Percentiles rank a stretch among this genome's conserved stretches.
Conservation (phyloP, 2,329 filamentous ascomycete genomes). For the Phoma sp. region DNA sequence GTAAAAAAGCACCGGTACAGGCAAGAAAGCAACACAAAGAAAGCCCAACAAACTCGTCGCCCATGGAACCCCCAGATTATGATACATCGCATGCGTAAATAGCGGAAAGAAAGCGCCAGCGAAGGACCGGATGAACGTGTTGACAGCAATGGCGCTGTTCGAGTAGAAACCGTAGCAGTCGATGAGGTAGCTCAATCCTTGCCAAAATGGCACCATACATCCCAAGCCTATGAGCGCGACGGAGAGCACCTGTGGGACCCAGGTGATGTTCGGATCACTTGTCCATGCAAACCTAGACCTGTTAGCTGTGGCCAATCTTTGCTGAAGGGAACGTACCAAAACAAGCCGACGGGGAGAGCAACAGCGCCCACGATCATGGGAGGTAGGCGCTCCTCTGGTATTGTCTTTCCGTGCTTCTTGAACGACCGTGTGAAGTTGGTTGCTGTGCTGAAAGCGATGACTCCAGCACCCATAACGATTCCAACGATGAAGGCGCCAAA, state of each 20-base stretch:
- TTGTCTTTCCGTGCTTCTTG: conserved; percentile 52
- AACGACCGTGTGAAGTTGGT: conserved; percentile 43
- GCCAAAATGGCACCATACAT: conserved; percentile 79
- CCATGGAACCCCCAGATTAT: conserved; percentile 43
- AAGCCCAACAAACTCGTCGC: conserved; percentile 43
- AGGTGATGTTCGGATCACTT: conserved; percentile 55
- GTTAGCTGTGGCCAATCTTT: background rate
- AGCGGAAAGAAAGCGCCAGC: conserved; percentile 60
- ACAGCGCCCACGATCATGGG: conserved; percentile 70
- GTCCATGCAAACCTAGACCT: conserved; percentile 61
- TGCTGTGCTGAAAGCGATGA: conserved; percentile 42
- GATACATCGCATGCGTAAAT: conserved; percentile 57
- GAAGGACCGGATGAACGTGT: conserved; percentile 57
- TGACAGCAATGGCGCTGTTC: conserved; percentile 56
- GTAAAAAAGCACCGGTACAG: conserved; percentile 46
- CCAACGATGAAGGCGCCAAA: conserved; percentile 70
- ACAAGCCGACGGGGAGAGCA: conserved; percentile 63
- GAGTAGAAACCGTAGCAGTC: conserved; percentile 62
- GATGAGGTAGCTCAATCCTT: conserved; percentile 82
- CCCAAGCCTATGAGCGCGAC: conserved; percentile 71
- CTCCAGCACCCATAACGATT: conserved; percentile 56
- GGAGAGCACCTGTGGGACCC: conserved; percentile 64
- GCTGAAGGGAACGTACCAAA: conserved; percentile 49
- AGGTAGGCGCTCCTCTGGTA: conserved; percentile 66
- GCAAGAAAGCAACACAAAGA: conserved; percentile 40